A percentile compares a stretch with the other conserved stretches of the same genome.
phyloP scores from a whole-genome alignment of 2,329 filamentous ascomycete genomes.

The Colletotrichum eleusines region DNA sequence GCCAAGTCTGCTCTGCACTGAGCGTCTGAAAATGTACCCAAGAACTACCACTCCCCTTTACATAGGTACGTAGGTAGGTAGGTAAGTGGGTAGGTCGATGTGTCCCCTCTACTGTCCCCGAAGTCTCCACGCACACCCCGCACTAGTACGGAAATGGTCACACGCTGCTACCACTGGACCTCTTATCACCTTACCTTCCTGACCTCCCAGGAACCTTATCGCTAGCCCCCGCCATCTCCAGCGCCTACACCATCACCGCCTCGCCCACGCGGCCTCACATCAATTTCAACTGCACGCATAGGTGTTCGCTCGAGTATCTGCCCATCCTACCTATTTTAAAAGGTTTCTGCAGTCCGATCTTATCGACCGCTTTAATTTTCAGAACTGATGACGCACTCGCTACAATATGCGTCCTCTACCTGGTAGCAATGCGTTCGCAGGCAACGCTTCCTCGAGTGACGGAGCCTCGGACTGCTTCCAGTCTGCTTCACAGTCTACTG shows the following conservation, averaged over 20 bases:
- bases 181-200: constrained; percentile 20
- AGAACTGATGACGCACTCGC: constrained; percentile 22
- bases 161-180: constrained; percentile 15
- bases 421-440: constrained; percentile 57
- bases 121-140: constrained; percentile 12
- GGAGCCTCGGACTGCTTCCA: constrained; percentile 25
- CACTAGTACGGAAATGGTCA: constrained; percentile 22
- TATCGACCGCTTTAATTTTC: not conserved
- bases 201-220: constrained; percentile 22
- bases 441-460: constrained; percentile 36
- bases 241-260: not conserved
- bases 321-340: not conserved
- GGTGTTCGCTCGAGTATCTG: not conserved
- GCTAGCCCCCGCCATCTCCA: not conserved
- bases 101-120: constrained; percentile 3
- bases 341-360: not conserved
- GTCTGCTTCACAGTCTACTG: constrained; percentile 44
- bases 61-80: not conserved
- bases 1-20: not conserved
- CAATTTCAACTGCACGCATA: not conserved
- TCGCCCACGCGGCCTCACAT: constrained; percentile 3
- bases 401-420: constrained; percentile 59
- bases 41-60: no score
- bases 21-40: not conserved
- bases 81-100: not conserved